Evolutionary conservation across 495 filamentous ascomycete species (phyloP), one percentile per base, ranked within the genome.

Genomic region (Tuber borchii): DNA sequence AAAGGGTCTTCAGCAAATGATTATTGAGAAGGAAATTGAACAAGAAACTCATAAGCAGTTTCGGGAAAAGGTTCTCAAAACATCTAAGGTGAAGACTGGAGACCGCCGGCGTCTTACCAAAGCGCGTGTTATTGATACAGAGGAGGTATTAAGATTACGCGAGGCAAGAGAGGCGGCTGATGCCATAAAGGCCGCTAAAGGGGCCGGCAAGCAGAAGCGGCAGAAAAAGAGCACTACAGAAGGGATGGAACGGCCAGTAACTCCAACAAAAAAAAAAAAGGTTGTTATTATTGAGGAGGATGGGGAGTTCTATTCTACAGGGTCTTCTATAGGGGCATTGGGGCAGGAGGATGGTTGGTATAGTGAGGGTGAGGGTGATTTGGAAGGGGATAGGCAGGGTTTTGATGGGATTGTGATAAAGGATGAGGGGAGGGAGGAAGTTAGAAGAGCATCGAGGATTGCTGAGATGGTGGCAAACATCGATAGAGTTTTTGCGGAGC

Each of bases 71-170:
- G n/a, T n/a, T n/a, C n/a, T n/a, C n/a, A n/a, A n/a, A n/a, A n/a
- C n/a, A n/a, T n/a, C n/a, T n/a, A n/a, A n/a, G n/a, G n/a, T n/a
- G n/a, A n/a, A n/a, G n/a, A n/a, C n/a, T n/a, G n/a, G n/a, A n/a
- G n/a, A n/a, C n/a, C n/a, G n/a, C n/a, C n/a, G n/a, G n/a, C n/a
- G n/a, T n/a, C n/a, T n/a, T n/a, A n/a, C n/a, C n/a, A n/a, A n/a
- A n/a, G n/a, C n/a, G 7, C 56, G 26, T 22, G 70, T 78, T 22
- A 73, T 78, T 75, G 73, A 70, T 75, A 78, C 76, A 42, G 44
- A 75, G 16, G 76, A 75, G 19, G 73, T 78, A 26, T 44, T 75
- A 37, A 1, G 6, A 10, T 69, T 77, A 34, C 74, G 16, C 20
- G 69, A 77, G 40, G 69, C 14, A 68, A 78, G 70, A 16, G 73